Base-by-base conservation (phyloP, 2,329 filamentous ascomycete species). In the Thielaviopsis ethacetica region DNA sequence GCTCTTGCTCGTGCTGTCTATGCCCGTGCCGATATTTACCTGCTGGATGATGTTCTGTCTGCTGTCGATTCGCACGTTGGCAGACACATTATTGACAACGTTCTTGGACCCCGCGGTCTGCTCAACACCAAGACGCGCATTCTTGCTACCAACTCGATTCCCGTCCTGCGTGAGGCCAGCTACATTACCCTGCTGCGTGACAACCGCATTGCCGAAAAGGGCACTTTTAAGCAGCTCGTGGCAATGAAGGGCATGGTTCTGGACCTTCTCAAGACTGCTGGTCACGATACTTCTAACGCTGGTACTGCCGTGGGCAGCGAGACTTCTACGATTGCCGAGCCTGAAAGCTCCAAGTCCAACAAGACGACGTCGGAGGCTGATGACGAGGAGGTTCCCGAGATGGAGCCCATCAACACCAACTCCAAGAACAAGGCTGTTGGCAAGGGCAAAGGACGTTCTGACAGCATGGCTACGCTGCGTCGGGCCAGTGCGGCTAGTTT, bases 51-150 rank as follows among this genome's bases (percentile, higher is more conserved):
- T 68, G 87, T 91, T 62, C 77, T 98, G 12, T 97, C 91, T 17
- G 93, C 94, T 0, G 93, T 98, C n/a, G 93, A 98, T 71, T 91
- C 95, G 63, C 93, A 98, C 68, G 93, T 98, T 61, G 93, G 93
- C 55, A 81, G 88, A 63, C 93, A 98, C 71, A 80, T 98, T 60
- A 96, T 96, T 66, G 87, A 97, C 68, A 88, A 93, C 63, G 93
- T 98, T 0, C 81, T 98, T 41, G 93, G 93, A 13, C 78, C 86
- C 4, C 85, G 84, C 62, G 93, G 93, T 64, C 75, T 98, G 6
- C 78, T 98, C 24, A 79, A 76, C 56, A 81, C 85, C 47, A 97
- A 97, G 73, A 96, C 91, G 6, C 84, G 91, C 64, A 87, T 98
- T 58, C 77, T 98, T 55, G 91, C 93, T 10, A 98, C 93, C 21